These are phyloP conservation scores for Hibiscus trionum DNA, from an alignment of 345 rosid genomes.

Conservation along the genomic window DNA sequence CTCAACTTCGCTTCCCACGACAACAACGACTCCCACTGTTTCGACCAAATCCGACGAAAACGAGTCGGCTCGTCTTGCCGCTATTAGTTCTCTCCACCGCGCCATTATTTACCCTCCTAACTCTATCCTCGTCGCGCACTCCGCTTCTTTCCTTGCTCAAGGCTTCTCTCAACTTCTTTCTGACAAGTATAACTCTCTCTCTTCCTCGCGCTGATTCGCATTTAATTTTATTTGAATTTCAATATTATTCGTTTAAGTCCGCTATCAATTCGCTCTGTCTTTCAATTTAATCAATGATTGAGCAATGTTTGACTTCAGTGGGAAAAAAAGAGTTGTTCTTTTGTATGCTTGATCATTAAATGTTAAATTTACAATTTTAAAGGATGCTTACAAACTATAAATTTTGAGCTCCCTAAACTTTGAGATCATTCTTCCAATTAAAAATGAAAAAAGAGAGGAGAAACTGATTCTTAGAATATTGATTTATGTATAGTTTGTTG, in stretches of 20 bases:
- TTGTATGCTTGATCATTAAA: neutral
- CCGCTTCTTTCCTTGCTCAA: slow-evolving; percentile 72
- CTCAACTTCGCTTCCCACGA: slow-evolving; percentile 8
- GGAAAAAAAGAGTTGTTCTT: neutral
- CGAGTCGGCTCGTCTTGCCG: slow-evolving; percentile 60
- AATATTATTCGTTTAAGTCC: neutral
- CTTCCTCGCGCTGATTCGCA: neutral
- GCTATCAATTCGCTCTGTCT: no score
- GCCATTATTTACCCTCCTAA: slow-evolving; percentile 75
- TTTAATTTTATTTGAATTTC: neutral
- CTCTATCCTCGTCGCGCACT: slow-evolving; percentile 75
- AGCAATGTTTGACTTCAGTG: neutral
- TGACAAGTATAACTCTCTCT: slow-evolving; percentile 45
- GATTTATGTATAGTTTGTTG: neutral
- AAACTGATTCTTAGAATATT: neutral
- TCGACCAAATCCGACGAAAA: slow-evolving; percentile 32
- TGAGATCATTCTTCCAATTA: neutral
- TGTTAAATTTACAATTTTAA: neutral
- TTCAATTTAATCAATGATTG: neutral
- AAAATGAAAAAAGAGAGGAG: neutral
- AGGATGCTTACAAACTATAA: neutral
- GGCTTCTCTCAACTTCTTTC: slow-evolving; percentile 75
- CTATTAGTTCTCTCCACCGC: slow-evolving; percentile 75
- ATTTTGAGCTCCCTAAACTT: neutral
- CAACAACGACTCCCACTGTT: slow-evolving; percentile 12